Evolutionary conservation across 306 rosid species (phyloP), one percentile per base, ranked within the genome.

Genomic region (Vigna angularis): DNA sequence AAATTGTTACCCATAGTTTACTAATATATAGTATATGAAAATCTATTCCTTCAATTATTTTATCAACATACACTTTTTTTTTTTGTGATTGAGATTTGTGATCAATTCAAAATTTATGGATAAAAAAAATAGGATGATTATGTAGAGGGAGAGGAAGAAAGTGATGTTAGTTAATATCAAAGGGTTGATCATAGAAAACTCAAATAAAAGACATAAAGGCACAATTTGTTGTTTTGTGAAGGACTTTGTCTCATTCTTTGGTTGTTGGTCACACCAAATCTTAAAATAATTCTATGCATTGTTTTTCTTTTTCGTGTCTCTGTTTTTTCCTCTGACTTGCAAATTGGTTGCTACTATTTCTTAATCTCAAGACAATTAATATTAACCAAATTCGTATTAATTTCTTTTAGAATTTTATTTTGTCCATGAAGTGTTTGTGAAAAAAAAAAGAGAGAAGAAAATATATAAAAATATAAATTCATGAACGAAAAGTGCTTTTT

Each of bases 181-280:
- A 52, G 85, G 66, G 45, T 2, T 70, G 13, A 62, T 63, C 73
- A 76, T 40, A 70, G 24, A 77, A 77, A 72, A 53, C 5, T 7
- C 40, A 49, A 72, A 58, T 66, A 44, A 68, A 40, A 4, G 8
- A 51, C 73, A 38, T 24, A 85, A 85, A 77, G 85, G 79, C 50
- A 26, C 69, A 68, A 8, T 45, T 77, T 85, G 85, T 73, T 81
- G 0, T 13, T 81, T 73, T 78, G 5, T 48, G 65, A 69, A 51
- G 28, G 78, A 79, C 42, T 44, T 0, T 61, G 73, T 66, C 75
- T 51, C 63, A 47, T 28, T 66, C 72, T 44, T 82, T 56, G 66
- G 36, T 49, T 36, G 16, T 57, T 56, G 44, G 40, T 55, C 7
- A 28, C 44, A 65, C 47, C 52, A 66, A 57, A 72, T 11, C 75